A percentile compares a stretch with the other conserved stretches of the same genome.
These are phyloP conservation scores for Geum urbanum DNA, from an alignment of 306 rosid species.

Conservation along the genomic window DNA sequence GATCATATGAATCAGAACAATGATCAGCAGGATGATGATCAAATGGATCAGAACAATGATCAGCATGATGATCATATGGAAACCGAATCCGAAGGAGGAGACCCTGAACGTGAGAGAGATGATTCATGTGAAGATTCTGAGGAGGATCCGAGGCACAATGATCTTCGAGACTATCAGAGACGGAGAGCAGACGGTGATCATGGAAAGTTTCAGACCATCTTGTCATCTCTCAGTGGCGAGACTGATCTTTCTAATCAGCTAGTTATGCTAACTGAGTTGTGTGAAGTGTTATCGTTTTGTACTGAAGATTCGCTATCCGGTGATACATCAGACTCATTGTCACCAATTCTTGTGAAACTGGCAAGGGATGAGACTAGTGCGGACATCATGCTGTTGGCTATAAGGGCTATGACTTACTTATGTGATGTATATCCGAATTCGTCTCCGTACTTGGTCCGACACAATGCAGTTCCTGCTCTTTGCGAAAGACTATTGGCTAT, in stretches of 20 bases:
- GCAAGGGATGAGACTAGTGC: conserved; percentile 64
- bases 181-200: conserved; percentile 67
- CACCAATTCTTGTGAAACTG: conserved; percentile 74
- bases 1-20: conserved; percentile 23
- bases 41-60: conserved; percentile 32
- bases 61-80: conserved; percentile 68
- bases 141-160: conserved; percentile 58
- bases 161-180: conserved; percentile 67
- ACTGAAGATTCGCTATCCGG: conserved; percentile 82
- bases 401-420: conserved; percentile 90
- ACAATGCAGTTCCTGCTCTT: conserved; percentile 75
- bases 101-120: conserved; percentile 73
- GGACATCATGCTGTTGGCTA: conserved; percentile 70
- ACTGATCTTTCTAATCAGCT: conserved; percentile 64
- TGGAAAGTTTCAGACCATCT: conserved; percentile 67
- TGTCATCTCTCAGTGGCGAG: conserved; percentile 62
- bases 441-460: conserved; percentile 70
- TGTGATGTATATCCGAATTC: conserved; percentile 84
- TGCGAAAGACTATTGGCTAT: conserved; percentile 75
- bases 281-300: conserved; percentile 86
- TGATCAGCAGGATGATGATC: background rate
- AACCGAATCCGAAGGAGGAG: conserved; percentile 88
- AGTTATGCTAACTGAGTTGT: conserved; percentile 70
- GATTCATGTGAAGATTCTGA: conserved; percentile 96
- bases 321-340: conserved; percentile 56